phyloP scores from a whole-genome alignment of 305 asterid species.

The Fraxinus ornus region DNA sequence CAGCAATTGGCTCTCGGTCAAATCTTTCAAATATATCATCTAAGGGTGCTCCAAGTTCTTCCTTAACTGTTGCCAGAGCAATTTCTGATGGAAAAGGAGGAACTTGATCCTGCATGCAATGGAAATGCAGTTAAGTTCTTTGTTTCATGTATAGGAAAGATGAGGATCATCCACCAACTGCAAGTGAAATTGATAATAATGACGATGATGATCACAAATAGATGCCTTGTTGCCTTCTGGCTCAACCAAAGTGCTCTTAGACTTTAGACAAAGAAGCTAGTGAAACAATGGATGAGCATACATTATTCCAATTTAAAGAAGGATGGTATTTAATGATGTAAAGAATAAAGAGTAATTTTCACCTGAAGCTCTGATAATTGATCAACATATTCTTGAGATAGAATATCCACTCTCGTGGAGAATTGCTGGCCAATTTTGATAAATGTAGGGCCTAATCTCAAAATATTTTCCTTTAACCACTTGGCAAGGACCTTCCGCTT shows the following conservation, averaged over 20 bases:
- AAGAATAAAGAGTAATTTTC: background rate
- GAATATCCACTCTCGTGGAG: slow-evolving; percentile 97
- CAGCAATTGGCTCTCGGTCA: slow-evolving; percentile 92
- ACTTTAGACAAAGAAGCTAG: background rate
- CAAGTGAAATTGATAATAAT: background rate
- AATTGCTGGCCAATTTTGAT: slow-evolving; percentile 98
- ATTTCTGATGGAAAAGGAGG: slow-evolving; percentile 96
- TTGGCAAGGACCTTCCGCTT: slow-evolving; percentile 78
- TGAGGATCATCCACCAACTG: background rate
- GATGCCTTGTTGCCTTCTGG: background rate
- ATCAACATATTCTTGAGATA: slow-evolving; percentile 95
- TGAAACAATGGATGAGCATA: background rate
- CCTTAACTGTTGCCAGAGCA: slow-evolving; percentile 82
- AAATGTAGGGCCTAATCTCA: slow-evolving; percentile 96
- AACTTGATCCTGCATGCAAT: slow-evolving; percentile 78
- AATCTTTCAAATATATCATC: slow-evolving; percentile 65
- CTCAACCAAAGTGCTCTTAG: background rate
- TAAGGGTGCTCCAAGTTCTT: slow-evolving; percentile 75
- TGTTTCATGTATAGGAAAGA: background rate
- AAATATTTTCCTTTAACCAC: slow-evolving; percentile 86
- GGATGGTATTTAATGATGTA: background rate
- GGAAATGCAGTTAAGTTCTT: slow-evolving; percentile 5
- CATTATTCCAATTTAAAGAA: background rate
- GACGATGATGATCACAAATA: background rate
- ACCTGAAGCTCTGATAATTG: slow-evolving; percentile 99